Conservation (phyloP, 306 rosid genomes). For the Quercus bicolor region DNA sequence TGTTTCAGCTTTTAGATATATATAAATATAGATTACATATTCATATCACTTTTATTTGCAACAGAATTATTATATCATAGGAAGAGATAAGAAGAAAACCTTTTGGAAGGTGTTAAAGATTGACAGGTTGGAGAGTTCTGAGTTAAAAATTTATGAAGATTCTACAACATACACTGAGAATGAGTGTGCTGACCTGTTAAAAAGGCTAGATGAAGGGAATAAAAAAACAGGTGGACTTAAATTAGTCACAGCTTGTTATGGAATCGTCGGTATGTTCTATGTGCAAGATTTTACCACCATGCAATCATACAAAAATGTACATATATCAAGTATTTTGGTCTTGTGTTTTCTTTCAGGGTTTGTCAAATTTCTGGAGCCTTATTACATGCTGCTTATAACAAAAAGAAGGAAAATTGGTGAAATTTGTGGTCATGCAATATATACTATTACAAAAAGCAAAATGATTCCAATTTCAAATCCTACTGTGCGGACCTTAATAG, state of each 20-base stretch:
- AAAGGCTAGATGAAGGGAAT: slow-evolving; percentile 86
- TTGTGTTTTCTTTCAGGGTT: slow-evolving; percentile 59
- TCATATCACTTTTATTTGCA: slow-evolving; percentile 25
- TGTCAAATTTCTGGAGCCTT: slow-evolving; percentile 90
- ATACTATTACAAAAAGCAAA: slow-evolving; percentile 72
- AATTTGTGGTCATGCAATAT: slow-evolving; percentile 78
- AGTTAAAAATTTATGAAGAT: slow-evolving; percentile 69
- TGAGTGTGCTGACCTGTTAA: slow-evolving; percentile 79
- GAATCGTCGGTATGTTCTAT: slow-evolving; percentile 72
- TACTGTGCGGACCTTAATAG: slow-evolving; percentile 68
- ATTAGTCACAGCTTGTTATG: slow-evolving; percentile 77
- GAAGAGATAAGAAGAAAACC: slow-evolving; percentile 79
- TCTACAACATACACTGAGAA: slow-evolving; percentile 55
- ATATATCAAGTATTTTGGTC: slow-evolving; percentile 9
- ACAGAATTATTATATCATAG: slow-evolving; percentile 88
- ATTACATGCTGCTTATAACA: slow-evolving; percentile 85
- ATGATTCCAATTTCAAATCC: slow-evolving; percentile 86
- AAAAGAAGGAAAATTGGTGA: slow-evolving; percentile 81
- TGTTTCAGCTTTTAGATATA: accelerated
- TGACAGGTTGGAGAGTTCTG: slow-evolving; percentile 66
- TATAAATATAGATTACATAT: no score
- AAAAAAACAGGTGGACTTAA: slow-evolving; percentile 87
- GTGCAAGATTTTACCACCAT: slow-evolving; percentile 5
- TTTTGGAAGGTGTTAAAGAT: slow-evolving; percentile 86
- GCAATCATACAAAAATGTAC: background rate